Evolutionary conservation across 2,329 filamentous ascomycete genomes (phyloP).

Genomic region (Cladosporium oxysporum): DNA sequence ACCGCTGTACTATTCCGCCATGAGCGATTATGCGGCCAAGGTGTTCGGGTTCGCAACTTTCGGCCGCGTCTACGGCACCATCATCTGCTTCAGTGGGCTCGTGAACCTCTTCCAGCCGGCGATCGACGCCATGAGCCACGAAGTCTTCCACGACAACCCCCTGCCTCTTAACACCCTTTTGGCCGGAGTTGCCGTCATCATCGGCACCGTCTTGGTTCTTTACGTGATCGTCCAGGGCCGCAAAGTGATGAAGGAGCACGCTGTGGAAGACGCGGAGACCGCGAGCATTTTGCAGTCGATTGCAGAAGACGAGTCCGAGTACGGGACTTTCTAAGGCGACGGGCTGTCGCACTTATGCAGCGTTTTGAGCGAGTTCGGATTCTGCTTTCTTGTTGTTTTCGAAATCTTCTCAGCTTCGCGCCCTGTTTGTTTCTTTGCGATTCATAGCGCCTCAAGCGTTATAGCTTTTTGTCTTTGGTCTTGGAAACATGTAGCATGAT

Average conservation of each 20-base stretch:
- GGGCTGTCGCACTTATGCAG: background rate
- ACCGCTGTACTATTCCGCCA: constrained; percentile 86
- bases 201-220: constrained; percentile 66
- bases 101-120: constrained; percentile 81
- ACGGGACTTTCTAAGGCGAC: constrained; percentile 16
- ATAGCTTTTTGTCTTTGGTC: background rate
- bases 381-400: background rate
- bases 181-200: constrained; percentile 59
- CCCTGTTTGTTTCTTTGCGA: background rate
- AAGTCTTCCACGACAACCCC: constrained; percentile 70
- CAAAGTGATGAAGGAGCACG: constrained; percentile 41
- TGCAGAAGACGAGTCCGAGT: constrained; percentile 26
- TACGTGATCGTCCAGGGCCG: constrained; percentile 58
- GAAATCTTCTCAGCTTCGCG: background rate
- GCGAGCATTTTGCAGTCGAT: constrained; percentile 38
- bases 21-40: constrained; percentile 80
- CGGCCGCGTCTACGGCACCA: constrained; percentile 84
- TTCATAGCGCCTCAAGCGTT: constrained; percentile 1
- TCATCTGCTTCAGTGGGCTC: constrained; percentile 81
- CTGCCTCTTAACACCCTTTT: constrained; percentile 74
- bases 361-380: constrained; percentile 1
- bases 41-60: constrained; percentile 94
- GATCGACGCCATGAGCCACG: constrained; percentile 75
- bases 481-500: background rate
- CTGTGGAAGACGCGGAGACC: constrained; percentile 44